These are phyloP conservation scores for Coprinopsis cinerea DNA, from an alignment of 768 basidiomycete genomes.

Conservation along the genomic window DNA sequence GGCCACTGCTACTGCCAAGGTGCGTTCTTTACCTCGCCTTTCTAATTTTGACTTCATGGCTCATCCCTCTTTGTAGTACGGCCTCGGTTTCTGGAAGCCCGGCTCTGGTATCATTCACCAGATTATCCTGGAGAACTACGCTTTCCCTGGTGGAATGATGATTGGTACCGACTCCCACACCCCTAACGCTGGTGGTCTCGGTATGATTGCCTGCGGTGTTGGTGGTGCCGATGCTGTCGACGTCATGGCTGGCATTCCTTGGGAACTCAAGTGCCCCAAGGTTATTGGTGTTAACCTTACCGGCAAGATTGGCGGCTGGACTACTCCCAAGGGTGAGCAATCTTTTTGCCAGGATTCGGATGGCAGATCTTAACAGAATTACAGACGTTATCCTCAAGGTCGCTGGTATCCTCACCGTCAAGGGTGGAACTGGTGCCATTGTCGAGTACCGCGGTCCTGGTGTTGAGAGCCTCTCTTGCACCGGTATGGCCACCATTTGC, in stretches of 20 bases:
- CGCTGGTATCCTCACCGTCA: conserved; percentile 97
- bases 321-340: conserved; percentile 83
- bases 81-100: conserved; percentile 99
- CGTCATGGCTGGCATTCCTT: conserved; percentile 96
- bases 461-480: conserved; percentile 94
- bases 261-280: conserved; percentile 99
- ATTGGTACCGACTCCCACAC: conserved; percentile 99
- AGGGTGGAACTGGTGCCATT: conserved; percentile 98
- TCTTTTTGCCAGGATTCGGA: not conserved
- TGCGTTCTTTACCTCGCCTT: conserved; percentile 22
- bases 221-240: conserved; percentile 99
- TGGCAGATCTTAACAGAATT: conserved; percentile 10
- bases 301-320: conserved; percentile 95
- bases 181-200: conserved; percentile 98
- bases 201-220: conserved; percentile 99
- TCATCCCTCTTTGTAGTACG: conserved; percentile 52
- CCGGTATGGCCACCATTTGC: conserved; percentile 99
- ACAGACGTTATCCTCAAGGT: conserved; percentile 98
- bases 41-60: not conserved
- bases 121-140: conserved; percentile 99
- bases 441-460: conserved; percentile 96
- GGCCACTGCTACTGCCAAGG: conserved; percentile 93
- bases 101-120: conserved; percentile 99
- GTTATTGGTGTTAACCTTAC: conserved; percentile 96
- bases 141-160: conserved; percentile 98